A percentile compares a stretch with the other conserved stretches of the same genome.
These are phyloP conservation scores for Coelastrella sp. DNA, from an alignment of 139 green algal genomes.

Conservation along the genomic window DNA sequence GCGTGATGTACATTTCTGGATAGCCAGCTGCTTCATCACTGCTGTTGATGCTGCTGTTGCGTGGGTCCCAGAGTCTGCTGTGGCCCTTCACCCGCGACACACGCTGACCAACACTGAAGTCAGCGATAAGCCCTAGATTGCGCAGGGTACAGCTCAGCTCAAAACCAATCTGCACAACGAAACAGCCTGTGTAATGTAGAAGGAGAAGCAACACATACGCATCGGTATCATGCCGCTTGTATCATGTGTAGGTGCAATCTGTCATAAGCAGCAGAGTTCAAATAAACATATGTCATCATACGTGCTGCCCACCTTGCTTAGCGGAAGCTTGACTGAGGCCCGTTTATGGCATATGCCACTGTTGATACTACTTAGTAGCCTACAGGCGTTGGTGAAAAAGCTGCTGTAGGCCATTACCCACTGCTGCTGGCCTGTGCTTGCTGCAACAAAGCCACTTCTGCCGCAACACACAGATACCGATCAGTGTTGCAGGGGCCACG, in stretches of 20 bases:
- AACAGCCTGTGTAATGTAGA: not conserved
- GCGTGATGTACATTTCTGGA: constrained; percentile 43
- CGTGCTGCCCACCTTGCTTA: constrained; percentile 17
- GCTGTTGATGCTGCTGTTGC: not conserved
- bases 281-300: too few relatives aligned
- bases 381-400: constrained; percentile 46
- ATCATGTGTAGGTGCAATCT: too few relatives aligned
- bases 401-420: not conserved
- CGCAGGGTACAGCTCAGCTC: constrained; percentile 22
- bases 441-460: not conserved
- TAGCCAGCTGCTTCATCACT: constrained; percentile 11
- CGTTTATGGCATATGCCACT: constrained; percentile 22
- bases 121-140: constrained; percentile 33
- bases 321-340: constrained; percentile 20
- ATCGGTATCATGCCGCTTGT: too few relatives aligned
- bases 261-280: too few relatives aligned
- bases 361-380: constrained; percentile 40
- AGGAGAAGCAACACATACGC: not conserved
- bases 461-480: too few relatives aligned
- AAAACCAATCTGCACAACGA: constrained; percentile 29
- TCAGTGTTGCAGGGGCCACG: too few relatives aligned
- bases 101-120: constrained; percentile 20
- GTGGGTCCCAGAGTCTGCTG: constrained; percentile 3
- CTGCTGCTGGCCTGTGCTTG: not conserved
- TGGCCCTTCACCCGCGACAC: not conserved